phyloP scores from a whole-genome alignment of 176 grass and related monocot genomes.

The Ananas comosus region DNA sequence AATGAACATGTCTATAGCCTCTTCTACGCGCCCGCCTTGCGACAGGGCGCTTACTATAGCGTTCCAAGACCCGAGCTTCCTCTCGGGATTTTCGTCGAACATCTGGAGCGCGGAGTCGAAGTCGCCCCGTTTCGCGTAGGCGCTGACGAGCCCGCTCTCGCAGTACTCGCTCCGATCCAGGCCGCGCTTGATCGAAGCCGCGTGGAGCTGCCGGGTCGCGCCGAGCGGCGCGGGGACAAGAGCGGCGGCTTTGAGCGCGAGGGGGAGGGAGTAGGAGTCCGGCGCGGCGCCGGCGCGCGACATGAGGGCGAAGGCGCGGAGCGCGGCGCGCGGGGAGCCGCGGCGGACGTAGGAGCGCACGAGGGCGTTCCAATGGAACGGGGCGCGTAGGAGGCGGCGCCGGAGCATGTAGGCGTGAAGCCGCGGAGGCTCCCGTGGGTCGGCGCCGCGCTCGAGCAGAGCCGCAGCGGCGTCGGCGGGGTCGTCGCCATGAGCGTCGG shows the following conservation, averaged over 20 bases:
- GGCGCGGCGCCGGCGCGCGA: slow-evolving; percentile 5
- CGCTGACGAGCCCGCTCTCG: slow-evolving; percentile 37
- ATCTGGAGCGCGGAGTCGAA: slow-evolving; percentile 15
- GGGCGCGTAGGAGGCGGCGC: slow-evolving; percentile 20
- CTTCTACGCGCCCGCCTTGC: slow-evolving; percentile 10
- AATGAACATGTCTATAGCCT: slow-evolving; percentile 22
- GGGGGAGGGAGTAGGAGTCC: slow-evolving; percentile 32
- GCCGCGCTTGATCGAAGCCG: slow-evolving; percentile 22
- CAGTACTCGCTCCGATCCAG: slow-evolving; percentile 29
- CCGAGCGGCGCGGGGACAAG: not conserved
- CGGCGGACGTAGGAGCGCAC: slow-evolving; percentile 32
- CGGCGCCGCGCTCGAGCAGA: slow-evolving; percentile 21
- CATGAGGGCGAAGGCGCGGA: slow-evolving; percentile 19
- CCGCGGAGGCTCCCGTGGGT: slow-evolving; percentile 1
- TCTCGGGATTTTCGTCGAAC: slow-evolving; percentile 34
- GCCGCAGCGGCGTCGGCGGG: slow-evolving; percentile 7
- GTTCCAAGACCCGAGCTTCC: slow-evolving; percentile 34
- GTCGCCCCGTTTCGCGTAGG: slow-evolving; percentile 18
- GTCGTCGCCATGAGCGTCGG: not conserved
- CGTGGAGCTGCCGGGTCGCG: slow-evolving; percentile 27
- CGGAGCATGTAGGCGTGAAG: slow-evolving; percentile 30
- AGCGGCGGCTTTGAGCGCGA: slow-evolving; percentile 34
- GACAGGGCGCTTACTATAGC: slow-evolving; percentile 26
- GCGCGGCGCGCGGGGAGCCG: slow-evolving; percentile 6
- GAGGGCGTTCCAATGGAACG: slow-evolving; percentile 41